phyloP scores from a whole-genome alignment of 169 alveolate species.

The Babesia caballi region DNA sequence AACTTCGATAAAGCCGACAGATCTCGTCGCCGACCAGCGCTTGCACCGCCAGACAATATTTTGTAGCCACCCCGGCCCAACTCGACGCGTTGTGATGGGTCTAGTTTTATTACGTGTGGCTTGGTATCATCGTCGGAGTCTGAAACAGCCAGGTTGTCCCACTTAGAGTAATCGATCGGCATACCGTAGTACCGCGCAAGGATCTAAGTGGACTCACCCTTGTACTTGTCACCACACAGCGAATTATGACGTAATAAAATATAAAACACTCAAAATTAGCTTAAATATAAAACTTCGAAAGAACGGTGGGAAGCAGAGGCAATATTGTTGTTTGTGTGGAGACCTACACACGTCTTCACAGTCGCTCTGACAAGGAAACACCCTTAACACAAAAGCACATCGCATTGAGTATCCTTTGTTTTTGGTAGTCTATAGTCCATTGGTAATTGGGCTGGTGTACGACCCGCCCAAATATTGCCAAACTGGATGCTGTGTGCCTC shows the following conservation, averaged over 20 bases:
- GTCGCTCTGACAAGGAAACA: too few species aligned
- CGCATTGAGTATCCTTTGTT: too few species aligned
- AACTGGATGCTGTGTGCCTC: not conserved
- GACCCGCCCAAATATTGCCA: too few species aligned
- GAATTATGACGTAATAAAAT: not conserved
- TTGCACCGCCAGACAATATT: not conserved
- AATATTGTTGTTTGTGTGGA: not conserved
- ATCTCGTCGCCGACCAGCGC: not conserved
- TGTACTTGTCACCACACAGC: not conserved
- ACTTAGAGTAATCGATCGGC: slow-evolving; percentile 61
- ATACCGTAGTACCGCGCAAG: not conserved
- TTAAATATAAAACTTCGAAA: too few species aligned
- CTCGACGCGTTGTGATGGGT: slow-evolving; percentile 31
- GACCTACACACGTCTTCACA: not conserved
- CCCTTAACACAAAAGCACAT: too few species aligned
- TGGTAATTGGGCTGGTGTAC: too few species aligned
- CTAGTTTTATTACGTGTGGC: slow-evolving; percentile 41
- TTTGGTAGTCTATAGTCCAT: too few species aligned
- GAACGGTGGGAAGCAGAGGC: too few species aligned
- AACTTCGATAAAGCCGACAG: slow-evolving; percentile 7
- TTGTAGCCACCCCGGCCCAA: slow-evolving; percentile 39
- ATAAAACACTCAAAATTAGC: too few species aligned
- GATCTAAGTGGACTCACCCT: slow-evolving; percentile 7
- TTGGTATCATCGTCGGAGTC: slow-evolving; percentile 49
- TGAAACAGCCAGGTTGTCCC: slow-evolving; percentile 60